Percentiles rank a stretch among this genome's conserved stretches.
phyloP scores from a whole-genome alignment of 148 eudicot species.

The Polygonum maritimum region DNA sequence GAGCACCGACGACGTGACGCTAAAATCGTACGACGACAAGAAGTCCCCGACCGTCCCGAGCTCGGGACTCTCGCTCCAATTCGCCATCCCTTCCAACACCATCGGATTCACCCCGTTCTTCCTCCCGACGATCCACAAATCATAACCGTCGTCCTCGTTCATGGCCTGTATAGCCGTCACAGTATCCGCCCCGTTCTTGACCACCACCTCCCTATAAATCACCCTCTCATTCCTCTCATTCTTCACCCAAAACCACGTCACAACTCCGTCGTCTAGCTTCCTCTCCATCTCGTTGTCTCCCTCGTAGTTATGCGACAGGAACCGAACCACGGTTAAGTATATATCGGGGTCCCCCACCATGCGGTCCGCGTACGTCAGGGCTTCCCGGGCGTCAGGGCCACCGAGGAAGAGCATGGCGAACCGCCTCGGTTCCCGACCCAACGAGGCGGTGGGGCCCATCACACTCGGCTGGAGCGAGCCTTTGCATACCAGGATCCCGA shows the following conservation, averaged over 20 bases:
- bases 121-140: constrained; percentile 84
- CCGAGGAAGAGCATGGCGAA: constrained; percentile 70
- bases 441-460: neutral
- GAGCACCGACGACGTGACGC: constrained; percentile 44
- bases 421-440: neutral
- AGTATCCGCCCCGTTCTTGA: constrained; percentile 56
- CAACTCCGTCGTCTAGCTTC: constrained; percentile 74
- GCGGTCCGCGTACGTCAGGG: constrained; percentile 56
- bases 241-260: constrained; percentile 91
- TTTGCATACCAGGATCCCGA: constrained; percentile 53
- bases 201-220: constrained; percentile 63
- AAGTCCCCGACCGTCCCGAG: constrained; percentile 69
- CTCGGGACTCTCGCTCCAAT: constrained; percentile 57
- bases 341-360: constrained; percentile 37
- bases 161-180: constrained; percentile 47
- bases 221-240: constrained; percentile 55
- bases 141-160: constrained; percentile 23
- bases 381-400: constrained; percentile 75
- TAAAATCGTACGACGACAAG: constrained; percentile 47
- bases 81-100: constrained; percentile 43
- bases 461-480: constrained; percentile 13
- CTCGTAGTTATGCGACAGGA: constrained; percentile 30
- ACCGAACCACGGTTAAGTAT: constrained; percentile 45
- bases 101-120: constrained; percentile 53
- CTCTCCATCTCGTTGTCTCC: constrained; percentile 55